These are phyloP conservation scores for Monoraphidium neglectum DNA, from an alignment of 139 green algal species.

Conservation along the genomic window DNA sequence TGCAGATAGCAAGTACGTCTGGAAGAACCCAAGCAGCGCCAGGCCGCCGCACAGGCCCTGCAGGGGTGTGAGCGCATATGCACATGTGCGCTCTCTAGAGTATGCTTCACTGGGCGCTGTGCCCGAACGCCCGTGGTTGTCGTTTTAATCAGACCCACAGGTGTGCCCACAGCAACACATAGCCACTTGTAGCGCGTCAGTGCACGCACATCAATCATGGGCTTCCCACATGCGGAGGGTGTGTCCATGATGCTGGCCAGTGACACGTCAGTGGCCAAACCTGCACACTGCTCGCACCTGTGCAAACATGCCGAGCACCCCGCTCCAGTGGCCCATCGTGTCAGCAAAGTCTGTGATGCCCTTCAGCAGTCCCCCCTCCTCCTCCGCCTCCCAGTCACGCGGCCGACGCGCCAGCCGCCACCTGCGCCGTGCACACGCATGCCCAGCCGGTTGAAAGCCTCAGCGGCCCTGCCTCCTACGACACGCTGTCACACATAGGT, in stretches of 20 bases:
- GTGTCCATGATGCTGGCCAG: too few species aligned
- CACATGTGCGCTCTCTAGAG: too few species aligned
- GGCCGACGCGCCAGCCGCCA: neutral
- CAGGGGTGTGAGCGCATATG: too few species aligned
- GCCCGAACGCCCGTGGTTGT: too few species aligned
- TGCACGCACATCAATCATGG: neutral
- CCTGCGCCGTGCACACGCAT: neutral
- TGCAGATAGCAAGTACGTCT: constrained; percentile 14
- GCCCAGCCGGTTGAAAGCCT: neutral
- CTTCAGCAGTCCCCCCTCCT: neutral
- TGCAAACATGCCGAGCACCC: constrained; percentile 24
- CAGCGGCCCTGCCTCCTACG: neutral
- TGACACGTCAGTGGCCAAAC: too few species aligned
- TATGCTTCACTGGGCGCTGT: too few species aligned
- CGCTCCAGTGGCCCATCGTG: constrained; percentile 14
- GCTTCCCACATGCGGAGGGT: neutral
- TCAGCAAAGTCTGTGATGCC: constrained; percentile 21
- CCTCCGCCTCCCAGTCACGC: neutral
- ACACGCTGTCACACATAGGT: neutral
- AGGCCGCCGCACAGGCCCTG: constrained; percentile 23
- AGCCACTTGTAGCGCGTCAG: too few species aligned
- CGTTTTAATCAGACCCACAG: too few species aligned
- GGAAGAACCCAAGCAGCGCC: constrained; percentile 16
- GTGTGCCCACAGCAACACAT: too few species aligned
- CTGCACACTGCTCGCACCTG: too few species aligned